phyloP scores from a whole-genome alignment of 164 flowering plant genomes.

The Nymphaea colorata region DNA sequence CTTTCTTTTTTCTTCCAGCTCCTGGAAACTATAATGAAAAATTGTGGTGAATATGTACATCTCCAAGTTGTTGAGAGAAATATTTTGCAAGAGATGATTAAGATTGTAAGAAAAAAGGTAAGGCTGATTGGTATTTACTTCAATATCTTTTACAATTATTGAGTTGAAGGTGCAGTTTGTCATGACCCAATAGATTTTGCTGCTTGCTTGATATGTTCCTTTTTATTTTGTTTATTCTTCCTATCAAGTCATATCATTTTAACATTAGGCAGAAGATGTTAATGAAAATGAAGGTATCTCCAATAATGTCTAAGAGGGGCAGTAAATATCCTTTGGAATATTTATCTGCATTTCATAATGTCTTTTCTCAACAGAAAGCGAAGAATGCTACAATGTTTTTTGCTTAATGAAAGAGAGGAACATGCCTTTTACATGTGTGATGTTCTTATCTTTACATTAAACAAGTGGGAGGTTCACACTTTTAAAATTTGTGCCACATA shows the following conservation, averaged over 20 bases:
- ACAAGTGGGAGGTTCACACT: too few species aligned
- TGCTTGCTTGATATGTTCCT: background rate
- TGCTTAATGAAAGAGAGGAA: too few species aligned
- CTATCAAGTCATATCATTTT: background rate
- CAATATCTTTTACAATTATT: background rate
- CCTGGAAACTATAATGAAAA: conserved; percentile 76
- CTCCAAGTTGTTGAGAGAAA: conserved; percentile 56
- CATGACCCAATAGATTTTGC: background rate
- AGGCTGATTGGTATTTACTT: background rate
- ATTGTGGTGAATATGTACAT: conserved; percentile 67
- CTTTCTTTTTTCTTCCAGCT: conserved; percentile 27
- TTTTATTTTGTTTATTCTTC: background rate
- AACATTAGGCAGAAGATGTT: background rate
- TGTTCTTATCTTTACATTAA: too few species aligned
- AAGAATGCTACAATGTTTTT: too few species aligned
- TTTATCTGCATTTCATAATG: too few species aligned
- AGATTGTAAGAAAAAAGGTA: conserved; percentile 74
- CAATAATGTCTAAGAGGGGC: background rate
- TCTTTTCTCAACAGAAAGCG: too few species aligned
- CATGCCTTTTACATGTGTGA: too few species aligned
- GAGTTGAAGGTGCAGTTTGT: background rate
- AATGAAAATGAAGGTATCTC: background rate
- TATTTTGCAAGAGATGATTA: conserved; percentile 60
- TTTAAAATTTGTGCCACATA: too few species aligned
- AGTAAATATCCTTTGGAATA: too few species aligned